These are phyloP conservation scores for Phytophthora lateralis DNA, from an alignment of 352 stramenopile genomes.

Conservation along the genomic window DNA sequence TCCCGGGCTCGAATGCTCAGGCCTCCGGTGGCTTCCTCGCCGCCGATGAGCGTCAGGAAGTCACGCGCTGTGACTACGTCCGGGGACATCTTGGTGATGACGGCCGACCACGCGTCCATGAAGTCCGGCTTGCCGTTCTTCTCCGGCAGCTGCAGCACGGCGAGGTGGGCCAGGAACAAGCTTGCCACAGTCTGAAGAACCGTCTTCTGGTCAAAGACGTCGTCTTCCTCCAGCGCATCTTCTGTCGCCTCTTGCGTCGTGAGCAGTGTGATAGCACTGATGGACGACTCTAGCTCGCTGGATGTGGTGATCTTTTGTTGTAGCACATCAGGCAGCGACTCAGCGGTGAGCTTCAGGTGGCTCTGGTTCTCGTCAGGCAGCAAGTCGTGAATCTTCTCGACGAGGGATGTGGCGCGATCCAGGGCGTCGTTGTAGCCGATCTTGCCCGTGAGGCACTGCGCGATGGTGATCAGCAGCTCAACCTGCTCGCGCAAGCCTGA, in stretches of 20 bases:
- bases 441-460: conserved; percentile 54
- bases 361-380: conserved; percentile 55
- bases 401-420: conserved; percentile 37
- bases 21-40: conserved; percentile 40
- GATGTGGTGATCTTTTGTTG: conserved; percentile 32
- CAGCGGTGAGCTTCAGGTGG: conserved; percentile 57
- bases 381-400: conserved; percentile 47
- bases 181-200: conserved; percentile 53
- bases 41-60: conserved; percentile 62
- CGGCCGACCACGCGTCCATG: conserved; percentile 74
- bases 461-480: conserved; percentile 62
- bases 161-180: conserved; percentile 60
- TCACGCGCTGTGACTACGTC: conserved; percentile 65
- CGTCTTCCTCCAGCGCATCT: conserved; percentile 46
- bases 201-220: conserved; percentile 38
- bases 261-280: conserved; percentile 70
- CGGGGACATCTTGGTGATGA: conserved; percentile 65
- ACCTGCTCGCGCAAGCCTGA: conserved; percentile 56
- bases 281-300: conserved; percentile 28
- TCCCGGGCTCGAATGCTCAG: conserved; percentile 49
- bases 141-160: conserved; percentile 51
- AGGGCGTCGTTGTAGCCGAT: conserved; percentile 56
- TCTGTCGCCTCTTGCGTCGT: conserved; percentile 56
- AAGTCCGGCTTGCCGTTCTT: conserved; percentile 69
- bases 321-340: conserved; percentile 38